Base-by-base conservation (phyloP, 768 basidiomycete species). In the Leccinum variicolor region DNA sequence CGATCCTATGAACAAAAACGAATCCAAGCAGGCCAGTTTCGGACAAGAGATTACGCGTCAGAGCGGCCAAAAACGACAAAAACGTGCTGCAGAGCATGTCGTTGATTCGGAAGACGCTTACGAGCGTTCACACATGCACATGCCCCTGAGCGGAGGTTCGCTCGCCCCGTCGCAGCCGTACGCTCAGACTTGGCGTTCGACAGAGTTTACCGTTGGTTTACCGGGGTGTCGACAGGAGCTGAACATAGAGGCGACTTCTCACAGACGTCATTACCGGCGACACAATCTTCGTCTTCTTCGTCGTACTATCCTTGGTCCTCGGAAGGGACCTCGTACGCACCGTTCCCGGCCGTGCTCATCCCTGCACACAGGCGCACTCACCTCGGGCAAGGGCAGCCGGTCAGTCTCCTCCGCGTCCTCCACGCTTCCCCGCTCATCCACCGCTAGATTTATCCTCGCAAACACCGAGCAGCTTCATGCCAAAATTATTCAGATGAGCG, bases 381-480 rank as follows among this genome's bases (percentile, higher is more conserved):
- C 83, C 14, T 84, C 84, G 36, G 84, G 84, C 53, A 78, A 81
- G 58, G 84, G 85, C 68, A 84, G 83, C 74, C 82, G 84, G 84
- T 82, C 65, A 55, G 76, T 43, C 19, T 19, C 41, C 11, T 68
- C 55, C 45, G 19, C 41, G 6, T 21, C 0, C 39, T 8, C 17
- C 41, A 5, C 34, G 5, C 11, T 47, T 52, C 48, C 46, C 54
- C 56, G 52, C 60, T 64, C 58, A 55, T 36, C 56, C 64, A 19
- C 48, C 55, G 39, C 48, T 57, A 85, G 85, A 54, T 87, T 86
- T 60, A 86, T 87, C 61, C 81, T 87, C 34, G 85, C 85, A 14
- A 84, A 85, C 62, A 85, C 85, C 8, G 84, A 84, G 58, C 82
- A 85, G 64, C 72, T 86, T 39, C 86, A 87, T 61, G 81, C 81